A percentile compares a stretch with the other conserved stretches of the same genome.
Conservation (phyloP, 805 yeast genomes). For the Candida oleophila region DNA sequence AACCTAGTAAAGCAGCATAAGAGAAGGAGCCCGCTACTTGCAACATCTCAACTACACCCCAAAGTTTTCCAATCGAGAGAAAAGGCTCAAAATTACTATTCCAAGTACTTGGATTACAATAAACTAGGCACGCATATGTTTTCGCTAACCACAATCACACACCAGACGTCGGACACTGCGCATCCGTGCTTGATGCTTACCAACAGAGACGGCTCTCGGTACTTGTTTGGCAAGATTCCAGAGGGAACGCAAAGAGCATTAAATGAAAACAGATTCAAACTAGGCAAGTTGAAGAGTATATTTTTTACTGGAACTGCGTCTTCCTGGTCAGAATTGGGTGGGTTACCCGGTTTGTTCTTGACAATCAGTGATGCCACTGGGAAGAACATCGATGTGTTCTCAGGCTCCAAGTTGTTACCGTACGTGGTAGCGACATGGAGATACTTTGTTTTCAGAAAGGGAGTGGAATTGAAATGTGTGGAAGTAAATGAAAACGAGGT, state of each 20-base stretch:
- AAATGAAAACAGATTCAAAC: constrained; percentile 55
- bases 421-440: constrained; percentile 81
- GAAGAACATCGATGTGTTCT: constrained; percentile 52
- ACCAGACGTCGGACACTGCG: constrained; percentile 51
- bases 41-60: constrained; percentile 11
- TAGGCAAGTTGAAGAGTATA: constrained; percentile 60
- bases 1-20: background rate
- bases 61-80: constrained; percentile 9
- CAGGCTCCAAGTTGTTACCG: constrained; percentile 33
- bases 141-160: constrained; percentile 51
- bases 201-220: constrained; percentile 50
- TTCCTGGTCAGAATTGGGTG: constrained; percentile 81
- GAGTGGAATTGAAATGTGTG: constrained; percentile 48
- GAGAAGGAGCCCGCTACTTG: constrained; percentile 1
- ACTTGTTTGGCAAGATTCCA: constrained; percentile 74
- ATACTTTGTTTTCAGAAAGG: constrained; percentile 79
- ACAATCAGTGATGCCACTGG: constrained; percentile 80
- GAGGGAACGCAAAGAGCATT: constrained; percentile 85
- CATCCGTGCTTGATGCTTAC: constrained; percentile 57
- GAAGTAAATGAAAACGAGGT: constrained; percentile 27
- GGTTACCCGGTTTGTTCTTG: constrained; percentile 84
- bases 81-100: constrained; percentile 4
- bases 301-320: constrained; percentile 74
- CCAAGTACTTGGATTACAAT: constrained; percentile 12
- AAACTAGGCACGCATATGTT: constrained; percentile 38